These are phyloP conservation scores for Plenodomus biglobosus DNA, from an alignment of 2,329 filamentous ascomycete genomes.

Conservation along the genomic window DNA sequence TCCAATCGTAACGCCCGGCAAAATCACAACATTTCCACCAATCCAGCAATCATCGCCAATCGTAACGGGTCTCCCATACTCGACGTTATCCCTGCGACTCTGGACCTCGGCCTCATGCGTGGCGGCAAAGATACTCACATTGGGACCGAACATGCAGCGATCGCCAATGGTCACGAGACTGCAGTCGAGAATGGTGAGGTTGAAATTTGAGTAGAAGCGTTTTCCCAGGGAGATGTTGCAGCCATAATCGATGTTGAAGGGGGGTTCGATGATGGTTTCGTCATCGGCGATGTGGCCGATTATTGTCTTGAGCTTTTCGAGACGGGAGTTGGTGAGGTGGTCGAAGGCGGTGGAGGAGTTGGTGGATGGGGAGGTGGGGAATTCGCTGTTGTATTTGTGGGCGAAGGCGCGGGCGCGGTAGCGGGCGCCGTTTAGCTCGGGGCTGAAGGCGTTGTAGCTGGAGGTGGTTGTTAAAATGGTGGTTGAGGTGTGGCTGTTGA, in stretches of 20 bases:
- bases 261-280: slow-evolving; percentile 59
- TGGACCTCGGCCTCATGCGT: slow-evolving; percentile 56
- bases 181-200: slow-evolving; percentile 56
- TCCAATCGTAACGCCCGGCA: slow-evolving; percentile 78
- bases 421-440: slow-evolving; percentile 54
- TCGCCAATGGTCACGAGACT: slow-evolving; percentile 56
- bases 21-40: slow-evolving; percentile 56
- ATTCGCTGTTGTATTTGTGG: slow-evolving; percentile 60
- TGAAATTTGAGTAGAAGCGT: slow-evolving; percentile 66
- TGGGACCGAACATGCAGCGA: slow-evolving; percentile 55
- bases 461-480: not conserved
- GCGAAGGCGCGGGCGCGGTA: slow-evolving; percentile 58
- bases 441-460: slow-evolving; percentile 56
- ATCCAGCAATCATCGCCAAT: slow-evolving; percentile 53
- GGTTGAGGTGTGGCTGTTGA: not conserved
- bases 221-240: slow-evolving; percentile 65
- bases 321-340: slow-evolving; percentile 27
- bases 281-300: slow-evolving; percentile 40
- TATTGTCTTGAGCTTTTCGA: slow-evolving; percentile 28
- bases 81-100: slow-evolving; percentile 51
- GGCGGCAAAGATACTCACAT: slow-evolving; percentile 56
- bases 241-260: slow-evolving; percentile 65
- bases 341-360: slow-evolving; percentile 24
- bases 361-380: slow-evolving; percentile 19
- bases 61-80: slow-evolving; percentile 53